Evolutionary conservation across 345 rosid species (phyloP).

Genomic region (Eucalyptus melliodora): DNA sequence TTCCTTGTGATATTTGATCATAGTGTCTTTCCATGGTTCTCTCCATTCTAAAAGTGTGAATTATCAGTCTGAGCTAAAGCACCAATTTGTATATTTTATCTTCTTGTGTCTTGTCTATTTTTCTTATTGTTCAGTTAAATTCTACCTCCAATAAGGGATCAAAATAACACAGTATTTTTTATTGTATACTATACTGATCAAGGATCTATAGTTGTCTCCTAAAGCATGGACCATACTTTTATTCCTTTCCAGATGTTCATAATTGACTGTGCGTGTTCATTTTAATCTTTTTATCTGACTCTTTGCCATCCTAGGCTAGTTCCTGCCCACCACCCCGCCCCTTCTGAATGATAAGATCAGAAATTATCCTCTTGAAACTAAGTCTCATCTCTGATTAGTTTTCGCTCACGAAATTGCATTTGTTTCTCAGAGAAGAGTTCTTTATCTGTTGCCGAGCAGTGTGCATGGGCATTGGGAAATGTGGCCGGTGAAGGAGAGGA

Average conservation of each 20-base stretch:
- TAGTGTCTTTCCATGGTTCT: not conserved
- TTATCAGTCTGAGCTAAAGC: not conserved
- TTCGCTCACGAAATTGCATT: not conserved
- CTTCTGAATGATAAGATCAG: not conserved
- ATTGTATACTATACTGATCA: not conserved
- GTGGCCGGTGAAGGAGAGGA: conserved; percentile 98
- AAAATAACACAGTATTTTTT: not conserved
- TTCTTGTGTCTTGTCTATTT: not conserved
- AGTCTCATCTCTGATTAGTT: not conserved
- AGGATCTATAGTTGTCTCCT: not conserved
- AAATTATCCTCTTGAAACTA: not conserved
- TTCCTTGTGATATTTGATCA: not conserved
- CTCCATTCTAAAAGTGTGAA: not conserved
- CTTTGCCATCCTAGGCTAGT: not conserved
- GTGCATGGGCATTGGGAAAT: conserved; percentile 98
- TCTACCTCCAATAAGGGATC: not conserved
- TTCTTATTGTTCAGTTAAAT: not conserved
- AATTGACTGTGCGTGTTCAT: not conserved
- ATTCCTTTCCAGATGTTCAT: not conserved
- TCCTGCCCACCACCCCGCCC: not conserved
- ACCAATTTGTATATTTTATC: not conserved
- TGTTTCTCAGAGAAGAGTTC: conserved; percentile 69
- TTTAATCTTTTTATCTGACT: not conserved
- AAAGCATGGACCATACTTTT: not conserved
- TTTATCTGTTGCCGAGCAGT: conserved; percentile 86